These are phyloP conservation scores for Annulohypoxylon bovei DNA, from an alignment of 495 filamentous ascomycete genomes.

Conservation along the genomic window DNA sequence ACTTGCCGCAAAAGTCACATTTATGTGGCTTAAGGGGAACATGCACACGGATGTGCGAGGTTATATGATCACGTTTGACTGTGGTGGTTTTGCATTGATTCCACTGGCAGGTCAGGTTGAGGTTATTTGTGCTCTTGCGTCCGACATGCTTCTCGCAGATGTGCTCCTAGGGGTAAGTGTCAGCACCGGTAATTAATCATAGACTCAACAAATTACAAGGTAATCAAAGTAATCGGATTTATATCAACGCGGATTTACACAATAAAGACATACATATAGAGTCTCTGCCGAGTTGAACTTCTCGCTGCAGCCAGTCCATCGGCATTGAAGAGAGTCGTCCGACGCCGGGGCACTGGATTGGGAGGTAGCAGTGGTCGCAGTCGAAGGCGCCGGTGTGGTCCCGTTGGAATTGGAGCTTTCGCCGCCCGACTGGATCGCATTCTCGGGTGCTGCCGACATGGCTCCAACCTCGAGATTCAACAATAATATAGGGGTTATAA, in stretches of 20 bases:
- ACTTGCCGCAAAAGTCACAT: constrained; percentile 98
- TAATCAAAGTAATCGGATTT: neutral
- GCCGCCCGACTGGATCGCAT: constrained; percentile 40
- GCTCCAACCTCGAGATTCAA: constrained; percentile 11
- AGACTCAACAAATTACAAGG: constrained; percentile 12
- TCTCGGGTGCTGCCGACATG: constrained; percentile 46
- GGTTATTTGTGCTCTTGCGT: constrained; percentile 98
- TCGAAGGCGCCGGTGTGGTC: constrained; percentile 57
- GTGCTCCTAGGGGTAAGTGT: constrained; percentile 75
- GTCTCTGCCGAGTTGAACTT: constrained; percentile 79
- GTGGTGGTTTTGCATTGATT: constrained; percentile 94
- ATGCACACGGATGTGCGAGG: constrained; percentile 98
- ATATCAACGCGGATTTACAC: constrained; percentile 13
- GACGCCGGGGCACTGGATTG: constrained; percentile 43
- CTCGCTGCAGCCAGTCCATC: constrained; percentile 88
- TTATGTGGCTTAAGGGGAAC: constrained; percentile 98
- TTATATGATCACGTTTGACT: constrained; percentile 99
- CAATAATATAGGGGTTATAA: neutral
- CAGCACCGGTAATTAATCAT: constrained; percentile 21
- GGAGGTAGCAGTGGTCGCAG: constrained; percentile 52
- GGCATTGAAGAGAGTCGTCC: constrained; percentile 78
- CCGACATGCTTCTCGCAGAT: constrained; percentile 99
- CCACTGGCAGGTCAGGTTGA: constrained; percentile 98
- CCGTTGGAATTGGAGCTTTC: constrained; percentile 53
- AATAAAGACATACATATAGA: constrained; percentile 81